phyloP scores from a whole-genome alignment of 129 eudicot genomes.

The Lonicera japonica region DNA sequence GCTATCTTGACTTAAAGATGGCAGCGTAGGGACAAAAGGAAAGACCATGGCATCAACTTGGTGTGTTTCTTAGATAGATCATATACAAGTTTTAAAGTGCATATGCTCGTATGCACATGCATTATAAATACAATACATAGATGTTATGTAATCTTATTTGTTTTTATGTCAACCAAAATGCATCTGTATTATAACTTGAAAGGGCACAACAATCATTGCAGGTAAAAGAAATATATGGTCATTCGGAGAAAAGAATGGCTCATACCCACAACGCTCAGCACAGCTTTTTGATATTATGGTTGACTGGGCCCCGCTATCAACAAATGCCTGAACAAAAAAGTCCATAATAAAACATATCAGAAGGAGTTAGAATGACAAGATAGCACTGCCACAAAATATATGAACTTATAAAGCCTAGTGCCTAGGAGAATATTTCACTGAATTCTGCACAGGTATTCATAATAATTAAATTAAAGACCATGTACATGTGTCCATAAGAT shows the following conservation, averaged over 20 bases:
- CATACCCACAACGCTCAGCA: conserved; percentile 95
- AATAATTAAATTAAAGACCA: not conserved
- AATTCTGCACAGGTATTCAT: not conserved
- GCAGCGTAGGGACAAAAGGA: no score
- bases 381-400: not conserved
- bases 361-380: not conserved
- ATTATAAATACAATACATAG: no score
- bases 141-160: no score
- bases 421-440: not conserved
- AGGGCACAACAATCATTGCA: not conserved
- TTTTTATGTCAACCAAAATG: no score
- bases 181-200: no score
- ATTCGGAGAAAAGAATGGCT: conserved; percentile 2
- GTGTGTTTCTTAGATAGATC: no score
- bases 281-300: conserved; percentile 96
- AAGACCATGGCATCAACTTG: no score
- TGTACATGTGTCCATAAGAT: not conserved
- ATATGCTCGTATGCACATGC: no score
- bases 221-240: not conserved
- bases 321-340: conserved; percentile 61
- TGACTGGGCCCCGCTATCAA: conserved; percentile 99
- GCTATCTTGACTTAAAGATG: no score
- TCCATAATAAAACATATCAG: not conserved
- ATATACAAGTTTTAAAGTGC: no score
- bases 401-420: not conserved